phyloP scores from a whole-genome alignment of 768 basidiomycete genomes.

The Mycena rebaudengoi region DNA sequence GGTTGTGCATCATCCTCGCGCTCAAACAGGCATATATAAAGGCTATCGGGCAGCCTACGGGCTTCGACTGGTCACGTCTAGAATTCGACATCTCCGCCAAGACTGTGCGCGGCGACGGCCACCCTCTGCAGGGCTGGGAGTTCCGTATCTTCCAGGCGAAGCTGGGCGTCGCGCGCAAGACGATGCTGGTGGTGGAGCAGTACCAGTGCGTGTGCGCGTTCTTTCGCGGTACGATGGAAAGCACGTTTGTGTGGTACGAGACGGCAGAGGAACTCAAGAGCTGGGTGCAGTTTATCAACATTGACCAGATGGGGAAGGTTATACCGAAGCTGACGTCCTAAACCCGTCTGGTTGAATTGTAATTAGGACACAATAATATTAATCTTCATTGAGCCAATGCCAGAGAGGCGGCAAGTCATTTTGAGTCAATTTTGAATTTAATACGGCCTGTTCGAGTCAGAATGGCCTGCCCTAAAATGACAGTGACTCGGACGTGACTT shows the following conservation, averaged over 20 bases:
- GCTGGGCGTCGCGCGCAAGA: slow-evolving; percentile 70
- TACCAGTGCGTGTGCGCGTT: slow-evolving; percentile 85
- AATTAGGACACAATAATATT: too few relatives aligned
- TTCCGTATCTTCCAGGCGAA: slow-evolving; percentile 82
- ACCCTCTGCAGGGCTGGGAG: slow-evolving; percentile 82
- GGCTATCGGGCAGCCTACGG: slow-evolving; percentile 82
- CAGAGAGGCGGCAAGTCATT: too few relatives aligned
- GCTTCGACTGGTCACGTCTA: slow-evolving; percentile 83
- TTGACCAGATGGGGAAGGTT: slow-evolving; percentile 84
- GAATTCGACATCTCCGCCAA: slow-evolving; percentile 78
- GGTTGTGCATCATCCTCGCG: slow-evolving; percentile 79
- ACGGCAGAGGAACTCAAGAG: slow-evolving; percentile 71
- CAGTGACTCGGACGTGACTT: not conserved
- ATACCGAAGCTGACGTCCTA: slow-evolving; percentile 77
- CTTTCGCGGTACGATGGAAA: slow-evolving; percentile 71
- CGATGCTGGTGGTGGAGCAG: slow-evolving; percentile 65
- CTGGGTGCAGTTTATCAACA: slow-evolving; percentile 87
- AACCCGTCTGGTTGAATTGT: too few relatives aligned
- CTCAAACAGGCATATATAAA: slow-evolving; percentile 86
- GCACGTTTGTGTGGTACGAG: slow-evolving; percentile 77
- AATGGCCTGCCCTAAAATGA: not conserved
- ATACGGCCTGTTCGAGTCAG: too few relatives aligned
- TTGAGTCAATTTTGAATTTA: too few relatives aligned
- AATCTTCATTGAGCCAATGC: too few relatives aligned
- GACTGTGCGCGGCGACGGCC: slow-evolving; percentile 71